Evolutionary conservation across 345 rosid genomes (phyloP), one percentile per base, ranked within the genome.

Genomic region (Salix suchowensis): DNA sequence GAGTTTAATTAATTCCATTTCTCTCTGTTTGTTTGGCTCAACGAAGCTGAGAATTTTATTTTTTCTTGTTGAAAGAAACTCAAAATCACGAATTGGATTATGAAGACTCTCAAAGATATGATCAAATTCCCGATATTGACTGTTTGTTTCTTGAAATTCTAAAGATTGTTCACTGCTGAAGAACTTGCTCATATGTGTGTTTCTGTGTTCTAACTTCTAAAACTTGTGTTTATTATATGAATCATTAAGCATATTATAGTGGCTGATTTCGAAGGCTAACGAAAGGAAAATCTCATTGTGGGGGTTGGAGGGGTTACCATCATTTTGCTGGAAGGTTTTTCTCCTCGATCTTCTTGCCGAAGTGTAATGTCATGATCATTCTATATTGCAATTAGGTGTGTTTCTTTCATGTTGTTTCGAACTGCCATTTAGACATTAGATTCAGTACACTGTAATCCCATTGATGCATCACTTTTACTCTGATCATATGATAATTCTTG

Each of bases 321-420:
- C 99, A 96, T 85, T 96, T 96, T 84, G 74, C 97, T 77, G 99
- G 97, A 83, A 93, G 98, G 99, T 92, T 80, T 77, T 76, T 82
- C 65, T 24, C n/a, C 14, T 74, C 26, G 44, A 66, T 71, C 42
- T 58, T 44, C 16, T 50, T 23, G 40, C 28, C 11, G 16, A 32
- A 11, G 7, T 34, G 15, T 19, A 6, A 8, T 46, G 5, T 46
- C 19, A 37, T 15, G 1, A 3, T 52, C 18, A n/a, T 67, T 76
- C 37, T 54, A 54, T 32, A 58, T 32, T 7, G 26, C 13, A 24
- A 19, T 34, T 11, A 8, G 8, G 36, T 24, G 1, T 15, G 1
- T 15, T 42, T 18, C 55, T 8, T 58, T 16, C 50, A 60, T 76
- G 26, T 14, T 66, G 44, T 28, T 15, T 8, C 7, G 23, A 18